Conservation (phyloP, 805 yeast species). For the Cyberlindnera meyerae region DNA sequence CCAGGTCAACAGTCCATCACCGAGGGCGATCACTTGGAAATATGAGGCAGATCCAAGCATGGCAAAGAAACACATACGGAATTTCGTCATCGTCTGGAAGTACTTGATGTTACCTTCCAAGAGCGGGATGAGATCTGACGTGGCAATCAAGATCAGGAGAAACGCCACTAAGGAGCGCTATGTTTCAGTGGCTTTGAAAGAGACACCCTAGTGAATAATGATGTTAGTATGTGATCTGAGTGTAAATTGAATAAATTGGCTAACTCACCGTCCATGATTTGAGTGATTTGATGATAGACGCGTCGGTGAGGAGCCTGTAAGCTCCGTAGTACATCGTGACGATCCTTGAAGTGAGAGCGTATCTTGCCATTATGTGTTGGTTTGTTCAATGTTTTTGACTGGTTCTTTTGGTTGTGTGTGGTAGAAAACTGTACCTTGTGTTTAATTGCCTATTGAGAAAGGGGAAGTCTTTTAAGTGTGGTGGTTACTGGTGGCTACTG, state of each 20-base stretch:
- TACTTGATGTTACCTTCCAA: slow-evolving; percentile 7
- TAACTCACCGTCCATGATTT: slow-evolving; percentile 7
- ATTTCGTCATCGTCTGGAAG: slow-evolving; percentile 5
- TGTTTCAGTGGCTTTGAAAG: slow-evolving; percentile 3
- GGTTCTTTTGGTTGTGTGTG: no score
- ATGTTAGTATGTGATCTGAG: no score
- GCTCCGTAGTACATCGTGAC: slow-evolving; percentile 1
- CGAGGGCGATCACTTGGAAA: not conserved
- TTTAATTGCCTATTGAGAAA: no score
- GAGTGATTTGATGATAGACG: slow-evolving; percentile 1
- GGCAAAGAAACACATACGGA: slow-evolving; percentile 2
- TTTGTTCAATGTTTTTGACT: no score
- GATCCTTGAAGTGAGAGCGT: slow-evolving; percentile 3
- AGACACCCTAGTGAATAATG: not conserved
- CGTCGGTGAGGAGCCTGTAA: slow-evolving; percentile 5
- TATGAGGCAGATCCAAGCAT: slow-evolving; percentile 3
- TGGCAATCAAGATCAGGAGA: slow-evolving; percentile 1
- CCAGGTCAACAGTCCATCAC: slow-evolving; percentile 1
- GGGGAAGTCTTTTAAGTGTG: no score
- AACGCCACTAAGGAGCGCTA: slow-evolving; percentile 1
- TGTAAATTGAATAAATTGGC: no score
- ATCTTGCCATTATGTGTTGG: slow-evolving; percentile 3
- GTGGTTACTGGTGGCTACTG: no score
- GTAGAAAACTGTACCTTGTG: no score
- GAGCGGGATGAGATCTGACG: slow-evolving; percentile 7